These are phyloP conservation scores for Henckelia pumila DNA, from an alignment of 257 asterid species.

Conservation along the genomic window DNA sequence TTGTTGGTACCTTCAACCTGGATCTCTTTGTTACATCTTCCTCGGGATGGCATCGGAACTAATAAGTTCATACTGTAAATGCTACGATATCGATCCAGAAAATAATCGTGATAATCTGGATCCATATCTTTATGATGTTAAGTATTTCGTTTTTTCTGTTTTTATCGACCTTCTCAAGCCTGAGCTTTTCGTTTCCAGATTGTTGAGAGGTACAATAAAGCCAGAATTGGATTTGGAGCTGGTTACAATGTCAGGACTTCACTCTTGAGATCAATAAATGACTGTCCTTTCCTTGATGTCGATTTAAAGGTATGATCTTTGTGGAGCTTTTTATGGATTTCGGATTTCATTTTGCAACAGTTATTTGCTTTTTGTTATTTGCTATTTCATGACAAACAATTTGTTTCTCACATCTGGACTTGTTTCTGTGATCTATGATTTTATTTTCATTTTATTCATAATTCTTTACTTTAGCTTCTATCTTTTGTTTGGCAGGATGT, in stretches of 20 bases:
- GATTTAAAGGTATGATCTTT: constrained; percentile 53
- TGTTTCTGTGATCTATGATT: constrained; percentile 16
- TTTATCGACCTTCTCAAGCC: constrained; percentile 17
- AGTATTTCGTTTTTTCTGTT: constrained; percentile 21
- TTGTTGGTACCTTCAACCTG: constrained; percentile 18
- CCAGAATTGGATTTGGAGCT: constrained; percentile 85
- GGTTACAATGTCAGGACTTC: constrained; percentile 65
- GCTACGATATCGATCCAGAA: constrained; percentile 13
- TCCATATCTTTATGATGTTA: constrained; percentile 14
- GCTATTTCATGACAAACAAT: constrained; percentile 5
- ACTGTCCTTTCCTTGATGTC: constrained; percentile 78
- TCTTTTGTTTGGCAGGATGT: constrained; percentile 51
- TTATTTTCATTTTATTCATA: too few relatives aligned
- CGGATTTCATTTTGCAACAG: constrained; percentile 18
- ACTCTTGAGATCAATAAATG: constrained; percentile 62
- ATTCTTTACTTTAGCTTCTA: constrained; percentile 19
- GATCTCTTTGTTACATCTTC: constrained; percentile 6
- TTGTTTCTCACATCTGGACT: constrained; percentile 12
- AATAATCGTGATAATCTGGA: constrained; percentile 13
- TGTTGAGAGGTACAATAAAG: constrained; percentile 53
- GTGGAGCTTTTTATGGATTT: constrained; percentile 7
- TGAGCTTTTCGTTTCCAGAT: constrained; percentile 53
- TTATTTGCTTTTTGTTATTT: constrained; percentile 17
- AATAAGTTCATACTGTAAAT: constrained; percentile 11
- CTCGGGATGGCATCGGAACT: constrained; percentile 3